Conservation (phyloP, 2,329 filamentous ascomycete genomes). For the Trichophyton schoenleinii region DNA sequence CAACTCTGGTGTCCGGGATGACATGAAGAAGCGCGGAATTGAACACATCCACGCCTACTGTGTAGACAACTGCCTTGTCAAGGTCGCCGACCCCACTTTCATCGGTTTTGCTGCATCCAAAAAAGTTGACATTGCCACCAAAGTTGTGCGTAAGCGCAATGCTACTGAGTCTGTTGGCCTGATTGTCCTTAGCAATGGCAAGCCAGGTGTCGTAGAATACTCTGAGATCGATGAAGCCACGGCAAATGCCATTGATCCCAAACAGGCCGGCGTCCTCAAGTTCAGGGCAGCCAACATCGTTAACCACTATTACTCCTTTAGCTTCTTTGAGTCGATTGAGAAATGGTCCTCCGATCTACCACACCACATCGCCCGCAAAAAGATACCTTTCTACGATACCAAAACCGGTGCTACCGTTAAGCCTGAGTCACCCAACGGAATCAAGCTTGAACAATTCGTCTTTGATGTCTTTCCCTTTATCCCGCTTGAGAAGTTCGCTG, state of each 20-base stretch:
- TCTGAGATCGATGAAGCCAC: constrained; percentile 85
- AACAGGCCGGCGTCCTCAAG: constrained; percentile 70
- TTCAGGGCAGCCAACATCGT: constrained; percentile 98
- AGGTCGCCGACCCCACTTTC: constrained; percentile 93
- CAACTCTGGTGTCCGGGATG: constrained; percentile 63
- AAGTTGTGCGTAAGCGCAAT: constrained; percentile 97
- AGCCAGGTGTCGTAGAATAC: constrained; percentile 96
- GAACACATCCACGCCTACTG: constrained; percentile 96
- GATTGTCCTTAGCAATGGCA: constrained; percentile 88
- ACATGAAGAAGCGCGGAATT: constrained; percentile 81
- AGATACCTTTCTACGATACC: constrained; percentile 78
- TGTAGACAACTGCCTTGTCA: constrained; percentile 98
- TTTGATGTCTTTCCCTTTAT: constrained; percentile 96
- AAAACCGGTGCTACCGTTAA: constrained; percentile 69
- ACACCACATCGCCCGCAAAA: constrained; percentile 95
- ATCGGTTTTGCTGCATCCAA: constrained; percentile 83
- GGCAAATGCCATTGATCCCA: constrained; percentile 76
- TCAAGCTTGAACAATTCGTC: constrained; percentile 98
- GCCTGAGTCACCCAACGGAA: constrained; percentile 88
- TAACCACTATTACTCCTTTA: constrained; percentile 98
- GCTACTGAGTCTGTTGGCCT: constrained; percentile 92
- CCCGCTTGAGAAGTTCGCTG: constrained; percentile 77
- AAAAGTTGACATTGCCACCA: constrained; percentile 89
- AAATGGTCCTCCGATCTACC: constrained; percentile 74
- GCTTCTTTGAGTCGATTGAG: constrained; percentile 82